Conservation (phyloP, 441 rosid genomes). For the Kokia cookei region DNA sequence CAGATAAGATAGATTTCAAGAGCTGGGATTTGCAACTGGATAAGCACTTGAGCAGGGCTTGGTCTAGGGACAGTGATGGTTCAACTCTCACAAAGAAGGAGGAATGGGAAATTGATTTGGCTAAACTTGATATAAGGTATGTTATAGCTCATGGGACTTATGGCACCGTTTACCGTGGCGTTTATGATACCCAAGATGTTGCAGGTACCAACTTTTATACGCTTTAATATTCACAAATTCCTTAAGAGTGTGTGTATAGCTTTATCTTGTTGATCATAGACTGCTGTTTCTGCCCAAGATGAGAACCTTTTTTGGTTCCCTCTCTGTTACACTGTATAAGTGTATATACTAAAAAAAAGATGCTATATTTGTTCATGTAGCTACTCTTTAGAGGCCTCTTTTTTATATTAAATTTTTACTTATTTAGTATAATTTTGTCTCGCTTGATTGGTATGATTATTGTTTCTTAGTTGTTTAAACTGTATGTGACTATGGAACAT, state of each 20-base stretch:
- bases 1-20: slow-evolving; percentile 48
- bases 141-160: slow-evolving; percentile 64
- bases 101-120: slow-evolving; percentile 71
- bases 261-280: not conserved
- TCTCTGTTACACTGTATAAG: not conserved
- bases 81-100: slow-evolving; percentile 24
- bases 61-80: slow-evolving; percentile 25
- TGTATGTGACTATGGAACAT: not conserved
- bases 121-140: slow-evolving; percentile 45
- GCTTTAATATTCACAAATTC: not conserved
- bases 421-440: not conserved
- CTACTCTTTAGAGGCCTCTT: not conserved
- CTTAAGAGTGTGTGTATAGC: no score
- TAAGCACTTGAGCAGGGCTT: slow-evolving; percentile 42
- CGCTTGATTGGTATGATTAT: not conserved
- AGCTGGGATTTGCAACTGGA: slow-evolving; percentile 62
- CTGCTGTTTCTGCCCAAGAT: not conserved
- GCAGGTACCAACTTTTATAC: slow-evolving; percentile 36
- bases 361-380: not conserved
- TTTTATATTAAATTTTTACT: not conserved
- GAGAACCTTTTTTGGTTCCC: not conserved
- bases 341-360: not conserved
- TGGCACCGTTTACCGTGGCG: slow-evolving; percentile 62
- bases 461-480: not conserved
- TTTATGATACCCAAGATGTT: slow-evolving; percentile 58